phyloP scores from a whole-genome alignment of 345 rosid species.

The Xanthoceras sorbifolium region DNA sequence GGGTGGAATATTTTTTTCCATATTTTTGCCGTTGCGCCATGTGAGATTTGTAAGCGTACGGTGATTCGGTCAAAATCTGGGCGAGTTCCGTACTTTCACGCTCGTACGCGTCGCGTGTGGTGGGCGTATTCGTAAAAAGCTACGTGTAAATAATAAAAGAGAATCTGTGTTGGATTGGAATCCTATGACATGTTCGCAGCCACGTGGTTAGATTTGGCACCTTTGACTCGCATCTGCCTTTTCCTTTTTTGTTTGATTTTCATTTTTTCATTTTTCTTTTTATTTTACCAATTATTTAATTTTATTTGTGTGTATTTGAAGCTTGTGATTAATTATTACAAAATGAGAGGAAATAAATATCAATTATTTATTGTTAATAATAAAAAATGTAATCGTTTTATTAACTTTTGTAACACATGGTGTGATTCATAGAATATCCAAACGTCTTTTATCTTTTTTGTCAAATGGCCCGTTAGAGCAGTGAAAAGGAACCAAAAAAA shows the following conservation, averaged over 20 bases:
- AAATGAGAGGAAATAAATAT: no score
- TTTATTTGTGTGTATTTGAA: no score
- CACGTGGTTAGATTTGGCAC: slow-evolving; percentile 39
- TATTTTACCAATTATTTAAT: no score
- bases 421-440: not conserved
- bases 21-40: not conserved
- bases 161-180: slow-evolving; percentile 17
- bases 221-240: slow-evolving; percentile 27
- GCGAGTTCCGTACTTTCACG: not conserved
- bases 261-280: not conserved
- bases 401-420: not conserved
- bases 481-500: not conserved
- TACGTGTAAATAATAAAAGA: not conserved
- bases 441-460: not conserved
- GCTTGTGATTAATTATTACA: no score
- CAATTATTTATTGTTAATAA: no score
- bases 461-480: not conserved
- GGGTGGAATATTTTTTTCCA: slow-evolving; percentile 1
- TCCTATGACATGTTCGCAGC: slow-evolving; percentile 22
- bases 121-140: not conserved
- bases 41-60: not conserved
- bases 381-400: no score
- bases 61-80: not conserved
- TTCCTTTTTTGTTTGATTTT: not conserved
- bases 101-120: not conserved